These are phyloP conservation scores for Typha latifolia DNA, from an alignment of 176 grass and related monocot genomes.

Conservation along the genomic window DNA sequence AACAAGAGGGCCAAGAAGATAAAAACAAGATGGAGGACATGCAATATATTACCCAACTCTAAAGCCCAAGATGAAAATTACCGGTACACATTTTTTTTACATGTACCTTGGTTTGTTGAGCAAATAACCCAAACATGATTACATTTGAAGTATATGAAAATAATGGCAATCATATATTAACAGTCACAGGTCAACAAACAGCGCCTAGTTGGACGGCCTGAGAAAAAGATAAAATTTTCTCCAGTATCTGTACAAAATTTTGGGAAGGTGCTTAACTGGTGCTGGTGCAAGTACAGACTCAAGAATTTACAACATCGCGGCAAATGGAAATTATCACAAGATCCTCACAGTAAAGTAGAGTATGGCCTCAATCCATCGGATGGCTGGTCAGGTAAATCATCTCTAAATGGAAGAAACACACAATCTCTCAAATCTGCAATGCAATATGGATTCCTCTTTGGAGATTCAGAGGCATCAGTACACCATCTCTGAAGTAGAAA, in stretches of 20 bases:
- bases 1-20: no score
- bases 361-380: background rate
- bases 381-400: constrained; percentile 9
- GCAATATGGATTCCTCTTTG: constrained; percentile 27
- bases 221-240: background rate
- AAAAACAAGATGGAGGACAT: no score
- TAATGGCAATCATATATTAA: background rate
- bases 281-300: background rate
- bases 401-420: constrained; percentile 52
- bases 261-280: background rate
- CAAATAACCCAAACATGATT: background rate
- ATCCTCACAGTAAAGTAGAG: background rate
- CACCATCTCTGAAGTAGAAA: constrained; percentile 76
- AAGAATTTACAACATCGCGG: background rate
- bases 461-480: constrained; percentile 58
- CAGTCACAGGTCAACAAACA: background rate
- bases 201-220: background rate
- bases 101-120: background rate
- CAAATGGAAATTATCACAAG: background rate
- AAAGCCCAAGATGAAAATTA: no score
- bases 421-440: constrained; percentile 69
- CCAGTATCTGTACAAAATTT: background rate
- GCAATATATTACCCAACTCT: no score
- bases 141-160: background rate
- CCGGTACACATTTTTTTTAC: background rate